Base-by-base conservation (phyloP, 768 basidiomycete species). In the Gloeophyllum trabeum region DNA sequence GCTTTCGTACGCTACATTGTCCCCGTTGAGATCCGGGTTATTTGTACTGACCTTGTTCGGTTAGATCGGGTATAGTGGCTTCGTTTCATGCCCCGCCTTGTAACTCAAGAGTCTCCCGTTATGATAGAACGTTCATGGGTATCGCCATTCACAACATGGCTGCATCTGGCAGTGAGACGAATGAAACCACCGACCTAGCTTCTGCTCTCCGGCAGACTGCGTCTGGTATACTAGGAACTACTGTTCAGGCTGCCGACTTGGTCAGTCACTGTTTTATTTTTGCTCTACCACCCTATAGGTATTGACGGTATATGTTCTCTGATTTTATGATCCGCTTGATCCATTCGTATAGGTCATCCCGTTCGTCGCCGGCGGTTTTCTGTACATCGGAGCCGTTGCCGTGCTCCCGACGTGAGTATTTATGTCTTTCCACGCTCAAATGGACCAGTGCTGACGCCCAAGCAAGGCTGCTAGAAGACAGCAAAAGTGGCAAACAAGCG, bases 341-440 rank as follows among this genome's bases (percentile, higher is more conserved):
- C 22, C 51, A 20, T 47, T 20, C 24, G 43, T 46, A 49, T 51
- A 89, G 86, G 85, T 90, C 36, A 88, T 90, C 48, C 86, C 87
- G 13, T 88, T 87, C 55, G 87, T 89, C 35, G 87, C 88, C 24
- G 88, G 88, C 48, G 89, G 89, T 14, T 96, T 93, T 65, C 65
- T 94, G 53, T 93, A 92, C 62, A 92, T 94, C 55, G 91, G 89
- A 21, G 86, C 87, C 23, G 91, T 93, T 43, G 88, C 89, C 38
- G 89, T 92, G 46, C 65, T 92, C 46, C 90, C 90, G 51, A 87
- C 84, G 86, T 89, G 71, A 55, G 84, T 71, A 22, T 24, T 19
- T 45, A 46, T 47, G 35, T 46, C 42, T 32, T 39, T 37, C 36
- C 20, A 10, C 10, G 10, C 7, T 37, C 36, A 37, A 5, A 12